These are phyloP conservation scores for Biscogniauxia sp. DNA, from an alignment of 2,329 filamentous ascomycete genomes.

Conservation along the genomic window DNA sequence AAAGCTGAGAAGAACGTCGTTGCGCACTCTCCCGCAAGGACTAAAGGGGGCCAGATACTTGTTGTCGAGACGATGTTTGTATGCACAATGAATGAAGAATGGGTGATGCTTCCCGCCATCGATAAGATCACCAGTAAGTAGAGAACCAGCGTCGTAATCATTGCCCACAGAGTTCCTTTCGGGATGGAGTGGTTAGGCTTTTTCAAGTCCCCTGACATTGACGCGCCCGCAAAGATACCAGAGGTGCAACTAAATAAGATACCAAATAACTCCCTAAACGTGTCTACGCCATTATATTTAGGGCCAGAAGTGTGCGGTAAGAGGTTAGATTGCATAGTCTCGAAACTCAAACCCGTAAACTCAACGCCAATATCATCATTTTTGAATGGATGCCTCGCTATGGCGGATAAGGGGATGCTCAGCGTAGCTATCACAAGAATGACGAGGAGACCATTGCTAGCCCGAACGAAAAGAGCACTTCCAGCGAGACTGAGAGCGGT, in stretches of 20 bases:
- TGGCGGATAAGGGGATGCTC: constrained; percentile 78
- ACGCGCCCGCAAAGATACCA: constrained; percentile 69
- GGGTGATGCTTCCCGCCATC: constrained; percentile 73
- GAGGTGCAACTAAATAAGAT: constrained; percentile 72
- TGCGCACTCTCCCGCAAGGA: constrained; percentile 79
- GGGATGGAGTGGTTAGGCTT: constrained; percentile 84
- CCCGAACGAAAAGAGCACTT: constrained; percentile 75
- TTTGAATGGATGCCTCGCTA: constrained; percentile 66
- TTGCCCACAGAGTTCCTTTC: constrained; percentile 76
- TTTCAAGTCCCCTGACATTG: constrained; percentile 84
- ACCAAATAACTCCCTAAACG: constrained; percentile 79
- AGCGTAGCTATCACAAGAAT: constrained; percentile 71
- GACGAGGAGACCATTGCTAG: constrained; percentile 72
- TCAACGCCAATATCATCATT: constrained; percentile 61
- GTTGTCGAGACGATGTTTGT: constrained; percentile 78
- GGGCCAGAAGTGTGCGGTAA: constrained; percentile 65
- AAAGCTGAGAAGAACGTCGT: constrained; percentile 81
- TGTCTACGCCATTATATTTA: constrained; percentile 61
- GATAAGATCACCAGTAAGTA: constrained; percentile 73
- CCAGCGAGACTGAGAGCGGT: constrained; percentile 76
- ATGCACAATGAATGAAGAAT: constrained; percentile 70
- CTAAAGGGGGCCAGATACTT: constrained; percentile 70
- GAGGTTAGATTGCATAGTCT: constrained; percentile 72
- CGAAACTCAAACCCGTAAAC: constrained; percentile 73
- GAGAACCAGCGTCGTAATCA: constrained; percentile 70